Evolutionary conservation across 2,329 filamentous ascomycete species (phyloP), one percentile per base, ranked within the genome.

Genomic region (Aspergillus ruber): DNA sequence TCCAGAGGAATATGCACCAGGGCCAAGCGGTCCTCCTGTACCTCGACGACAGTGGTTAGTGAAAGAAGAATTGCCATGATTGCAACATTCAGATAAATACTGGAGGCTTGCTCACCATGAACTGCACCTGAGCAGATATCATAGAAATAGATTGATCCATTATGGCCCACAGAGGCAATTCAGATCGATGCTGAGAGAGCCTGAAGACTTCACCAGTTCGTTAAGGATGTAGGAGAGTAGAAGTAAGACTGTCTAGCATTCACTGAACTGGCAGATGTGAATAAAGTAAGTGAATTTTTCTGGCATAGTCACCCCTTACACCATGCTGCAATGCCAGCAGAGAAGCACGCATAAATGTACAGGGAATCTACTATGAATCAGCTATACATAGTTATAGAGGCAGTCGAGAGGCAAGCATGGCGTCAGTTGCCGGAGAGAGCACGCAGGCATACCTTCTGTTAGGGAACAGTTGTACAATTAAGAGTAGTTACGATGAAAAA

Each of bases 1-100:
- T 84, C 75, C 51, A 94, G 74, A 1, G 91, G 90, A 49, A 97
- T 90, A 67, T 96, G 90, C 61, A 97, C 89, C 51, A 98, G 78
- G 60, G 84, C 89, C 59, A 95, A 82, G 53, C 84, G 85, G 56
- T 89, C 89, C 61, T 95, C 86, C 93, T 97, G 43, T 43, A 50
- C 27, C 42, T 53, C 49, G 20, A 55, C 47, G 13, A 51, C 29
- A 10, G 50, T 52, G 17, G 54, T 57, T 36, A 58, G 51, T 27
- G 46, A 52, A 40, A 50, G 42, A n/a, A 56, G 48, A 12, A 29
- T 29, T 12, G 10, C 36, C 43, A 18, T 18, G 3, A 13, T 15
- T 17, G 7, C n/a, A 15, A 13, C 39, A 41, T 41, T 13, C 18
- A 20, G 20, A 23, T 41, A 15, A 9, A 41, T 17, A 20, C 39